A percentile compares a stretch with the other conserved stretches of the same genome.
Conservation (phyloP, 352 stramenopile genomes). For the Phytophthora lateralis region DNA sequence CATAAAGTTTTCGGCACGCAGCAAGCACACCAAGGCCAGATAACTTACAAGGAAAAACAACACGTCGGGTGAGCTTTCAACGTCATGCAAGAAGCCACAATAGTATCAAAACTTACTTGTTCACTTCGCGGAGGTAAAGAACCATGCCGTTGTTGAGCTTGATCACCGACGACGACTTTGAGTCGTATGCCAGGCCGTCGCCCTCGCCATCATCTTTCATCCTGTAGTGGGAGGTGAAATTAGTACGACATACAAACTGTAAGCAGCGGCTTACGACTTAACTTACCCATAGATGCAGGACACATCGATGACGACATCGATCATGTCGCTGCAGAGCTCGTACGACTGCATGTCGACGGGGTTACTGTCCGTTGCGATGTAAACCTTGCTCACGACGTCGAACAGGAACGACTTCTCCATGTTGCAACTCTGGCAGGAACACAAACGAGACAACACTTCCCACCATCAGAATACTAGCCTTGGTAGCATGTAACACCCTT, state of each 20-base stretch:
- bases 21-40: slow-evolving; percentile 98
- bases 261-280: not conserved
- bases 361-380: slow-evolving; percentile 98
- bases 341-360: slow-evolving; percentile 98
- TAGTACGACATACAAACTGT: not conserved
- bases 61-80: slow-evolving; percentile 8
- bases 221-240: slow-evolving; percentile 29
- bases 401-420: slow-evolving; percentile 99
- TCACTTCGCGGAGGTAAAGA: slow-evolving; percentile 93
- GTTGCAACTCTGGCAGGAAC: slow-evolving; percentile 89
- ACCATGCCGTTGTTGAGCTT: slow-evolving; percentile 98
- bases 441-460: slow-evolving; percentile 1
- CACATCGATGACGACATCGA: slow-evolving; percentile 99
- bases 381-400: slow-evolving; percentile 99
- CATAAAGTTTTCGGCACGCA: slow-evolving; percentile 96
- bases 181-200: slow-evolving; percentile 95
- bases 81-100: not conserved
- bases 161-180: slow-evolving; percentile 96
- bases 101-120: slow-evolving; percentile 65
- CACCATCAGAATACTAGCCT: not conserved
- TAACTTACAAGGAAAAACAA: slow-evolving; percentile 58
- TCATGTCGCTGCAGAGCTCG: slow-evolving; percentile 99
- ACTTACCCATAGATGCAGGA: slow-evolving; percentile 97
- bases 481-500: not conserved
- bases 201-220: slow-evolving; percentile 92